phyloP scores from a whole-genome alignment of 202 grass and related monocot genomes.

The Digitaria exilis region DNA sequence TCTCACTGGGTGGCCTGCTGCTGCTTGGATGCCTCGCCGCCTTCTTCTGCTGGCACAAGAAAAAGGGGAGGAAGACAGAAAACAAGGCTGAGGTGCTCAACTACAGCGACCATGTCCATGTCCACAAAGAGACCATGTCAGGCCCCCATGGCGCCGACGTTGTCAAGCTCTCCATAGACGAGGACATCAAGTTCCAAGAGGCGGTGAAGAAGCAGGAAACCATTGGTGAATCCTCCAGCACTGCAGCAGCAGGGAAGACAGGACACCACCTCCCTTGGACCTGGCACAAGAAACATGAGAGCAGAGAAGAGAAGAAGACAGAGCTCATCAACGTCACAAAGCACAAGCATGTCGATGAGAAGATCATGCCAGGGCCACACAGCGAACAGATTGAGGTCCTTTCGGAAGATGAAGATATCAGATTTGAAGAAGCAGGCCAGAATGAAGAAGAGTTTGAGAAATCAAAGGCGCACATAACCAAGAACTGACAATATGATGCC shows the following conservation, averaged over 20 bases:
- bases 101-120: conserved; percentile 60
- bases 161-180: conserved; percentile 51
- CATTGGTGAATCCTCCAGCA: conserved; percentile 23
- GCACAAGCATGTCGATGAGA: conserved; percentile 59
- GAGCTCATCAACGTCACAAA: conserved; percentile 63
- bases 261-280: conserved; percentile 28
- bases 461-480: conserved; percentile 23
- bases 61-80: conserved; percentile 46
- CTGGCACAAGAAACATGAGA: conserved; percentile 68
- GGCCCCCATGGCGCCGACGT: conserved; percentile 41
- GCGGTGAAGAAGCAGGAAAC: conserved; percentile 48
- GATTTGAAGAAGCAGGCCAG: conserved; percentile 47
- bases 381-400: conserved; percentile 55
- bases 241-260: background rate
- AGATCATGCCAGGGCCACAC: conserved; percentile 56
- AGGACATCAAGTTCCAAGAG: conserved; percentile 77
- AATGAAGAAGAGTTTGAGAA: conserved; percentile 28
- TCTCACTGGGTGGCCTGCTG: conserved; percentile 63
- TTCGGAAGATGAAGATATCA: conserved; percentile 73
- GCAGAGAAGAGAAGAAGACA: conserved; percentile 37
- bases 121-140: conserved; percentile 50
- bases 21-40: conserved; percentile 72
- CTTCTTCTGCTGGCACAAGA: conserved; percentile 77
- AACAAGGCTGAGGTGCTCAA: conserved; percentile 52
- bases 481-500: conserved; percentile 19